Percentiles rank a stretch among this genome's conserved stretches.
Conservation (phyloP, 2,329 filamentous ascomycete species). For the Oidium heveae region DNA sequence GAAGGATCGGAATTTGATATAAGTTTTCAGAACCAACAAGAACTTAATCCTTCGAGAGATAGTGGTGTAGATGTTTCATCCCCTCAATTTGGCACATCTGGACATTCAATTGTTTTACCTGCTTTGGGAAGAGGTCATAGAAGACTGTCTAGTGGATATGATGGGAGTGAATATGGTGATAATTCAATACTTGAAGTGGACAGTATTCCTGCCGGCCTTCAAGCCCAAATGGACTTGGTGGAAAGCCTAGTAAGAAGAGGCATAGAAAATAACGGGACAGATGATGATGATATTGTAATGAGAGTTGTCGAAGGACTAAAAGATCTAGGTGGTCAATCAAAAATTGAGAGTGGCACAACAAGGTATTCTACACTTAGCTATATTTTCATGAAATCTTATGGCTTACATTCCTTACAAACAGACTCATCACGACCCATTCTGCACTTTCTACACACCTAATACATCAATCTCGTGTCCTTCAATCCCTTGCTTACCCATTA, state of each 20-base stretch:
- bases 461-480: constrained; percentile 51
- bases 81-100: constrained; percentile 3
- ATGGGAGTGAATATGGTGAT: constrained; percentile 50
- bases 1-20: constrained; percentile 8
- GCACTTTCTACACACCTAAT: constrained; percentile 49
- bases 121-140: constrained; percentile 17
- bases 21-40: background rate
- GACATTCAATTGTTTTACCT: constrained; percentile 3
- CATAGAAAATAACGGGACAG: constrained; percentile 38
- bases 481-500: constrained; percentile 45
- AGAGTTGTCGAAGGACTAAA: constrained; percentile 43
- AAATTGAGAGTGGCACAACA: constrained; percentile 45
- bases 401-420: constrained; percentile 14
- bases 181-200: constrained; percentile 44
- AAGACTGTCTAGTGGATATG: constrained; percentile 32
- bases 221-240: constrained; percentile 45
- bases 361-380: constrained; percentile 23
- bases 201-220: constrained; percentile 39
- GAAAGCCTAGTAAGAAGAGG: constrained; percentile 43
- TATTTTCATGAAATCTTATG: background rate
- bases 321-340: constrained; percentile 47
- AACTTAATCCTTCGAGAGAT: constrained; percentile 10
- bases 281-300: constrained; percentile 38
- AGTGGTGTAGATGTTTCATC: constrained; percentile 13
- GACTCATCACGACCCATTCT: constrained; percentile 50